Base-by-base conservation (phyloP, 768 basidiomycete genomes). In the Phaeotremella fagi region DNA sequence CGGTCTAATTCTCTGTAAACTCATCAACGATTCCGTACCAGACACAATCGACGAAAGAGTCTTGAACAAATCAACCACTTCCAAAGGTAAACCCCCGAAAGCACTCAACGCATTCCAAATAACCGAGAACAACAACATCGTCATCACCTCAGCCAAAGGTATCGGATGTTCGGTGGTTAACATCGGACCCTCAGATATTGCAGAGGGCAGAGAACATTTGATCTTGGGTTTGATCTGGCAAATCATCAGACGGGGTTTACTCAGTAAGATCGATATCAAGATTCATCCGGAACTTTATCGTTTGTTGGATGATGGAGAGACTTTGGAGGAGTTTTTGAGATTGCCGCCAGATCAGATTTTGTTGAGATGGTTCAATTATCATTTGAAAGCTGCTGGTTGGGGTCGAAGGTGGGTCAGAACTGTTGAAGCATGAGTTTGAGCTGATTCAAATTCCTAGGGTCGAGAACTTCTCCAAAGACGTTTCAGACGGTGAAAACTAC, bases 91-190 rank as follows among this genome's bases (percentile, higher is more conserved):
- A 37, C n/a, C n/a, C n/a, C 62, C 72, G 7, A 71, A 68, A 41
- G 82, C 87, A 0, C 80, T 99, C 43, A 99, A 99, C 71, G 89
- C 90, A 0, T 99, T 99, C 82, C 91, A 99, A 69, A 97, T 97
- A 66, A 98, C 95, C 0, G 95, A 99, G 75, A 98, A 98, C 79
- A 98, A 99, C 80, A 99, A 98, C 76, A 95, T 99, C 70, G 94
- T 98, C 70, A 95, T 99, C 76, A 87, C 89, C 12, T 98, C 95
- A 23, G 85, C 94, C 31, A 97, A 97, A 77, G 92, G 87, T 73
- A 98, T 99, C 61, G 94, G 95, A 31, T 95, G 95, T 71, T 94
- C 90, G 1, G 91, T 97, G 49, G 94, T 99, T 76, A 99, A 99
- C 77, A 97, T 99, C 60, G 95, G 95, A 23, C 86, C 94, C 0